Base-by-base conservation (phyloP, 2,329 filamentous ascomycete genomes). In the Dactylellina cionopaga region DNA sequence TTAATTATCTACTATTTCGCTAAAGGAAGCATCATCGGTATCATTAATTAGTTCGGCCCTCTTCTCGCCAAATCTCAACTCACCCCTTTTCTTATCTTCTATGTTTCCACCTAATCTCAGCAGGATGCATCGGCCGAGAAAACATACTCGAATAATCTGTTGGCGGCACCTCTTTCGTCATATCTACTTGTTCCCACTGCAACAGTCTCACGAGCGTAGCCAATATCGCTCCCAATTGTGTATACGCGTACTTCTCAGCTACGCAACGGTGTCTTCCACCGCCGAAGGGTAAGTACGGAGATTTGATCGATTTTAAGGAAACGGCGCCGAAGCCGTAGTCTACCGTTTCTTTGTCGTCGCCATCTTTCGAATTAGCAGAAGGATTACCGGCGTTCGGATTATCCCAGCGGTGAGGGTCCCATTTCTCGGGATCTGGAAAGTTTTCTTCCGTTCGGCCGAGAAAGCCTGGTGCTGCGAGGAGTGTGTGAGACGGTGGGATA, bases 281-380 rank as follows among this genome's bases (percentile, higher is more conserved):
- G 68, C 94, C 94, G 79, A 98, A 98, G 1, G 94, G 94, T 49
- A 98, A 87, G 80, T 97, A 98, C 0, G 94, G 93, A 56, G 91
- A 96, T 70, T 87, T 88, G 24, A 70, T 62, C 11, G 92, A 89
- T 63, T 94, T 94, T 84, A 97, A 96, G 85, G 88, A 93, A 76
- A 97, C 90, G 54, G 96, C 84, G 74, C 94, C 94, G 81, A 96
- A 97, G 31, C 94, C 94, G 80, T 97, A 97, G 80, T 97, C 94
- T 73, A 94, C 86, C 82, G 92, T 92, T 82, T 90, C 90, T 78
- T 89, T 77, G 22, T 88, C 86, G n/a, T n/a, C n/a, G n/a, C n/a
- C n/a, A 31, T 86, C 85, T 35, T 85, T 84, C 17, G 83, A 81
- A 51, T 82, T 63, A 79, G 81, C 72, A 81, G 80, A 19, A 78